Percentiles rank a stretch among this genome's conserved stretches.
These are phyloP conservation scores for Fusarium praegraminearum DNA, from an alignment of 2,329 filamentous ascomycete genomes.

Conservation along the genomic window DNA sequence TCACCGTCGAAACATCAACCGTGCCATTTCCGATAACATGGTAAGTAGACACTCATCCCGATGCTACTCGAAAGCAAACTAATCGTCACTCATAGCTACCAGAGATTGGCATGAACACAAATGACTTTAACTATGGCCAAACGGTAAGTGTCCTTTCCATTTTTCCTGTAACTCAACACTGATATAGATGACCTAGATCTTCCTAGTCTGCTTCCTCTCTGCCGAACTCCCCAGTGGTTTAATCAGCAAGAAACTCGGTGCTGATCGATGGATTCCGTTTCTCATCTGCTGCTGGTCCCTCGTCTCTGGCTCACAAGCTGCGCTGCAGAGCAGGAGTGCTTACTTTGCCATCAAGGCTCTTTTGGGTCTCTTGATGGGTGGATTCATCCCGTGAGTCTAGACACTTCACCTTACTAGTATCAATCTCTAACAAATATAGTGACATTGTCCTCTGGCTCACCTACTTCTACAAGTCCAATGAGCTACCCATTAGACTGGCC, in stretches of 20 bases:
- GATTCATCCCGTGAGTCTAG: conserved; percentile 60
- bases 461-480: conserved; percentile 80
- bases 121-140: conserved; percentile 60
- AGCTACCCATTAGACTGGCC: conserved; percentile 73
- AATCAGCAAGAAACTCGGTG: conserved; percentile 63
- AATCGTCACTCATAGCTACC: conserved; percentile 43
- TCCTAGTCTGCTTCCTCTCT: conserved; percentile 58
- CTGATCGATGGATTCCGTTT: conserved; percentile 60
- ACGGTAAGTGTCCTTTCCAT: conserved; percentile 45
- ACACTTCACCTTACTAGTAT: not conserved
- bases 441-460: conserved; percentile 73
- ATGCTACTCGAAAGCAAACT: not conserved
- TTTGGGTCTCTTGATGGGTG: conserved; percentile 62
- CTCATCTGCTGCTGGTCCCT: conserved; percentile 58
- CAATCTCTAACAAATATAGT: conserved; percentile 24
- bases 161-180: not conserved
- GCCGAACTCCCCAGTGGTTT: conserved; percentile 63
- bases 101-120: conserved; percentile 57
- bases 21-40: conserved; percentile 56
- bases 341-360: conserved; percentile 59
- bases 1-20: conserved; percentile 61
- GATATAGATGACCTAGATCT: conserved; percentile 51
- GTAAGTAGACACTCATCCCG: conserved; percentile 27
- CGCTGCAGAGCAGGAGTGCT: conserved; percentile 51
- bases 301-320: conserved; percentile 55